Evolutionary conservation across 352 stramenopile genomes (phyloP).

Genomic region (Phytopythium vexans): DNA sequence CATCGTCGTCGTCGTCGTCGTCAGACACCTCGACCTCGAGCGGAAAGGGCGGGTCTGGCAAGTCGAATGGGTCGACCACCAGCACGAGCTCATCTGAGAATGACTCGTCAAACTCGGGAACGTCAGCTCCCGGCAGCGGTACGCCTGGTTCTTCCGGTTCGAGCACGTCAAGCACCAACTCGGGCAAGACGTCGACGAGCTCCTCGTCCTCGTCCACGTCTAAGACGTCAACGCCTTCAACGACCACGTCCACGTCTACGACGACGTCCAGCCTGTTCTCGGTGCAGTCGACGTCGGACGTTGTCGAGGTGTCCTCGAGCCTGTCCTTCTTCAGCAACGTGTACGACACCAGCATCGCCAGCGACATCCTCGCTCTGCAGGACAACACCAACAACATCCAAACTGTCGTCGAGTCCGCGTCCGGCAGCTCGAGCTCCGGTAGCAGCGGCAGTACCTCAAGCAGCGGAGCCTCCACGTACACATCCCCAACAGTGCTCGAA

Average conservation of each 20-base stretch:
- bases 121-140: too few relatives aligned
- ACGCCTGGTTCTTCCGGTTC: too few relatives aligned
- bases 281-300: neutral
- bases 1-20: too few relatives aligned
- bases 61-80: conserved; percentile 11
- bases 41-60: too few relatives aligned
- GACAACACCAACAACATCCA: conserved; percentile 37
- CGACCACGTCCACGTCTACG: conserved; percentile 8
- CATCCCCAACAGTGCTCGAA: conserved; percentile 44
- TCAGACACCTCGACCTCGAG: too few relatives aligned
- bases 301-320: conserved; percentile 6
- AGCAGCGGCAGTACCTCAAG: neutral
- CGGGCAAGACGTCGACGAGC: conserved; percentile 10
- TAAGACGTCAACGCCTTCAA: conserved; percentile 6
- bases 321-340: conserved; percentile 28
- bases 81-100: conserved; percentile 7
- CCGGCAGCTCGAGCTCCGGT: neutral
- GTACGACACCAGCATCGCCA: conserved; percentile 19
- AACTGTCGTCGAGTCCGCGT: conserved; percentile 14
- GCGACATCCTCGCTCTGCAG: conserved; percentile 20
- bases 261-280: neutral
- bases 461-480: conserved; percentile 19
- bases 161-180: too few relatives aligned
- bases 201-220: conserved; percentile 11
- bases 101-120: too few relatives aligned